Base-by-base conservation (phyloP, 768 basidiomycete genomes). In the Leucocoprinus birnbaumii region DNA sequence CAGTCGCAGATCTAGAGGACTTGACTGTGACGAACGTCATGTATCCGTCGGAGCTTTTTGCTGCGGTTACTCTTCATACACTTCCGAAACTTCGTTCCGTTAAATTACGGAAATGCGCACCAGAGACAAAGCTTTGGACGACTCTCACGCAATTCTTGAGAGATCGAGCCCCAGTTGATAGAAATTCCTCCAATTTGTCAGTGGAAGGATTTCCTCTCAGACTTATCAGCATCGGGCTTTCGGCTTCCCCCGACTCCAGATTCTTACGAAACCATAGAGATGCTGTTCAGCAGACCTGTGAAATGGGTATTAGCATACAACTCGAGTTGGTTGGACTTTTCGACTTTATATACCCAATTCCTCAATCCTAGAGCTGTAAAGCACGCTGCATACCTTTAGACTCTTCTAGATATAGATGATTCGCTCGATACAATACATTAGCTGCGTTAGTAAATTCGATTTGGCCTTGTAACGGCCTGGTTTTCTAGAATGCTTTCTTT, bases 1-100 rank as follows among this genome's bases (percentile, higher is more conserved):
- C 26, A 35, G 42, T 44, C 13, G 8, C 31, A 19, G 27, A 35
- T 21, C 34, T 53, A 31, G 51, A 53, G 41, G 51, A 53, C 6
- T 44, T 53, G 43, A 44, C 27, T 14, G 42, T 53, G 19, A 45
- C 42, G 42, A 35, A 45, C 19, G 18, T 53, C 14, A 44, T 35
- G 42, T 53, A 44, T 34, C 51, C 51, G 22, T 53, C 43, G 26
- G 51, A 53, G 11, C 51, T 53, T 19, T 34, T 53, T 21, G 13
- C 26, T 5, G 51, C 41, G 51, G 22, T 53, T 27, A 42, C 6
- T 31, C 6, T 31, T 31, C 31, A 6, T 21, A 14, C 31, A 37
- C 42, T 53, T 53, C 51, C 43, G 2, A 44, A 44, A 14, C 9
- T 53, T 21, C 42, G 14, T 9, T 14, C 13, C 18, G 21, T 53